These are phyloP conservation scores for Acrodontium crateriforme DNA, from an alignment of 2,329 filamentous ascomycete genomes.

Conservation along the genomic window DNA sequence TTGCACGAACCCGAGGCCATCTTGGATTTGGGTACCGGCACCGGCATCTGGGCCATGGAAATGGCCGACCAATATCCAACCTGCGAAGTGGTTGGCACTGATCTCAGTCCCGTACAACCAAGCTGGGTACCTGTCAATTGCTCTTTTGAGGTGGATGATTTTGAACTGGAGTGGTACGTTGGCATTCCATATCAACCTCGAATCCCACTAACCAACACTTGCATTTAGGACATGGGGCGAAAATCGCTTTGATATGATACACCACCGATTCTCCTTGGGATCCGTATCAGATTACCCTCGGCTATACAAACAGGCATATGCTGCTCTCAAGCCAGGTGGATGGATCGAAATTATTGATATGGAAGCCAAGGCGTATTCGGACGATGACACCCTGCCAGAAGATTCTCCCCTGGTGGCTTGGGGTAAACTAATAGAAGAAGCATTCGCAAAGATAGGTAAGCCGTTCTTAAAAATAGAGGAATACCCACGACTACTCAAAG, in stretches of 20 bases:
- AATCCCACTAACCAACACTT: slow-evolving; percentile 7
- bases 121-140: slow-evolving; percentile 17
- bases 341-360: slow-evolving; percentile 32
- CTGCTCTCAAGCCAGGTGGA: slow-evolving; percentile 27
- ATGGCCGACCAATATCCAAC: slow-evolving; percentile 24
- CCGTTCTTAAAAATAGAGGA: slow-evolving; percentile 6
- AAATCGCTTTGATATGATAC: slow-evolving; percentile 28
- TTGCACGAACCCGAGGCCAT: slow-evolving; percentile 27
- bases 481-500: slow-evolving; percentile 9
- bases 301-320: slow-evolving; percentile 19
- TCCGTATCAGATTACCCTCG: slow-evolving; percentile 11
- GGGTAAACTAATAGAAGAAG: slow-evolving; percentile 9
- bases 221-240: slow-evolving; percentile 28
- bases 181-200: no score
- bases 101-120: slow-evolving; percentile 25
- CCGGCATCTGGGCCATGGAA: slow-evolving; percentile 38
- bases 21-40: slow-evolving; percentile 37
- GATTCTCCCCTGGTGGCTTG: slow-evolving; percentile 11
- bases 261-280: slow-evolving; percentile 24
- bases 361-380: slow-evolving; percentile 24
- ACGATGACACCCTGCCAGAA: slow-evolving; percentile 26
- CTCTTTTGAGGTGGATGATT: slow-evolving; percentile 19
- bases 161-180: slow-evolving; percentile 17
- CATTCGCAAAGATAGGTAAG: slow-evolving; percentile 10
- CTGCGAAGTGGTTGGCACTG: slow-evolving; percentile 23